These are phyloP conservation scores for Globisporangium megalacanthum DNA, from an alignment of 352 stramenopile genomes.

Conservation along the genomic window DNA sequence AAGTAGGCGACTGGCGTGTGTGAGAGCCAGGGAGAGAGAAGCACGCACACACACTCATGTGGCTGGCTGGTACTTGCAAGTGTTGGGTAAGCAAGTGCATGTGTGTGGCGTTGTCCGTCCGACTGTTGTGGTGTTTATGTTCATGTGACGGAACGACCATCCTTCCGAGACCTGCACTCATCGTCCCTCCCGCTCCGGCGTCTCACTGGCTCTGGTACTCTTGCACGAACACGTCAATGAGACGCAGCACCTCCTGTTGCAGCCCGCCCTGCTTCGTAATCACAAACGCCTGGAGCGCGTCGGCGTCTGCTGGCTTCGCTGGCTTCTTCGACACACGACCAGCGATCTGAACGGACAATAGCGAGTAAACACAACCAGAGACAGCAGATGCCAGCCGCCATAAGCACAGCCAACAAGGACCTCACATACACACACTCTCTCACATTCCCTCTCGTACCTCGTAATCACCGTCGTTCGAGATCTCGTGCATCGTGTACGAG, in stretches of 20 bases:
- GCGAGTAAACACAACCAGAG: background rate
- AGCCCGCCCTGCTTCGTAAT: constrained; percentile 35
- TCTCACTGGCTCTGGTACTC: constrained; percentile 71
- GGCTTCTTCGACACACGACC: constrained; percentile 51
- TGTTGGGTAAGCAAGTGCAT: background rate
- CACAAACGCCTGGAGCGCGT: constrained; percentile 48
- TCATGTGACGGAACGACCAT: background rate
- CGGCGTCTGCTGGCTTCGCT: constrained; percentile 29
- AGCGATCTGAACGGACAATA: constrained; percentile 34
- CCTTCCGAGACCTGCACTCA: background rate
- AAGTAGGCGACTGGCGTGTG: background rate
- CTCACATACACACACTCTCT: too few relatives aligned
- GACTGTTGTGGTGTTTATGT: too few relatives aligned
- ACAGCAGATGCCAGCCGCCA: too few relatives aligned
- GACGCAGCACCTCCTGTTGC: constrained; percentile 58
- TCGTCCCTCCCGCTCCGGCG: too few relatives aligned
- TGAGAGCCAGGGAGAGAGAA: background rate
- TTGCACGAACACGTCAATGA: constrained; percentile 48
- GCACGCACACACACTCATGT: background rate
- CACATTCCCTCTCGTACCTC: constrained; percentile 31
- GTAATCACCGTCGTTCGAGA: constrained; percentile 85
- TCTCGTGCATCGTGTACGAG: constrained; percentile 72
- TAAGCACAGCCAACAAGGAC: background rate
- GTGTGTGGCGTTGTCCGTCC: background rate
- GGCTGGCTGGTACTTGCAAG: background rate